Percentiles rank a stretch among this genome's conserved stretches.
phyloP scores from a whole-genome alignment of 495 filamentous ascomycete species.

The Penicillium crystallinum region DNA sequence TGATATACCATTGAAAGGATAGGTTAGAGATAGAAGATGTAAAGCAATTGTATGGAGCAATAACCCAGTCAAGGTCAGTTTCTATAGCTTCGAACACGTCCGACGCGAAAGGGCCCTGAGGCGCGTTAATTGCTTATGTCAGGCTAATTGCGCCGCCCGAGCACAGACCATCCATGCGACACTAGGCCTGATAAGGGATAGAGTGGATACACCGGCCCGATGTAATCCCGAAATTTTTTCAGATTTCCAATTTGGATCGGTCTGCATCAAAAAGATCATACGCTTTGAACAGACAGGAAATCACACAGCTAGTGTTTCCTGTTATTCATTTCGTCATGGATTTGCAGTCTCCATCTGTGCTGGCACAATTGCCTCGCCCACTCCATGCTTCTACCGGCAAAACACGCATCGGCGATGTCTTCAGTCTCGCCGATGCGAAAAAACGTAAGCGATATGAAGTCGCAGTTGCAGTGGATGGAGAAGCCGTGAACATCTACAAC shows the following conservation, averaged over 20 bases:
- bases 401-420: slow-evolving; percentile 64
- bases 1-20: not conserved
- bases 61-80: not conserved
- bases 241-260: slow-evolving; percentile 27
- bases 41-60: not conserved
- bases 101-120: slow-evolving; percentile 19
- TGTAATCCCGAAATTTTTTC: slow-evolving; percentile 43
- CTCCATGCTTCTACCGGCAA: slow-evolving; percentile 55
- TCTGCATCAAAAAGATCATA: slow-evolving; percentile 21
- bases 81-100: slow-evolving; percentile 18
- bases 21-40: not conserved
- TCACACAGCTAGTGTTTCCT: slow-evolving; percentile 4
- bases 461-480: slow-evolving; percentile 81
- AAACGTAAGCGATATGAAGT: slow-evolving; percentile 87
- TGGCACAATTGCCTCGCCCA: slow-evolving; percentile 63
- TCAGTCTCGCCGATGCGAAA: slow-evolving; percentile 61
- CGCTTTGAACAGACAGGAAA: slow-evolving; percentile 19
- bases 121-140: slow-evolving; percentile 24
- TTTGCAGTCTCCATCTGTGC: slow-evolving; percentile 45
- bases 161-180: not conserved
- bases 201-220: slow-evolving; percentile 21
- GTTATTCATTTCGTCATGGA: slow-evolving; percentile 31
- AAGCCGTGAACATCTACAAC: slow-evolving; percentile 89
- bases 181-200: slow-evolving; percentile 13
- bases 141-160: slow-evolving; percentile 6